These are phyloP conservation scores for Coemansia sp. DNA, from an alignment of 192 early-diverging fungal genomes.

Conservation along the genomic window DNA sequence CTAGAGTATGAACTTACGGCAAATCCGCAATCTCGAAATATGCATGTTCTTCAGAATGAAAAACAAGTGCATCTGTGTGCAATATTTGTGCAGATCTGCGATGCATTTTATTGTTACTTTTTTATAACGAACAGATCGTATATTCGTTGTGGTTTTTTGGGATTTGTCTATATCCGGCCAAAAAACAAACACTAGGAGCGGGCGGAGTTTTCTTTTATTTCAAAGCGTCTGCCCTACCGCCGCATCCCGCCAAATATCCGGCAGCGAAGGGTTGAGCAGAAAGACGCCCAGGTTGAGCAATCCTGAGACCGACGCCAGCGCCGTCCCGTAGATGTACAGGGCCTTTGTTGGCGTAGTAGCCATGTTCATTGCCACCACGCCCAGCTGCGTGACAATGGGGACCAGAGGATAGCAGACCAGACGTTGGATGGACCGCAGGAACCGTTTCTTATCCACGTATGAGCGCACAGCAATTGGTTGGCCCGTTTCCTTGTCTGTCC, in stretches of 20 bases:
- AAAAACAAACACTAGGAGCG: no score
- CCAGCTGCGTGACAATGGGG: slow-evolving; percentile 44
- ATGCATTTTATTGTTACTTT: background rate
- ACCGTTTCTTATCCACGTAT: slow-evolving; percentile 38
- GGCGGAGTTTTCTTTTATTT: slow-evolving; percentile 22
- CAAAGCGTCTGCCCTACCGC: slow-evolving; percentile 12
- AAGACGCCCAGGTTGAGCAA: slow-evolving; percentile 46
- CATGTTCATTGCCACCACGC: slow-evolving; percentile 46
- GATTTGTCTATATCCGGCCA: no score
- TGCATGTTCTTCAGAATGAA: background rate
- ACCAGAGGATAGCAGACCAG: slow-evolving; percentile 47
- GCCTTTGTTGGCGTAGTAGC: slow-evolving; percentile 9
- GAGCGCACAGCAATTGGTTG: slow-evolving; percentile 31
- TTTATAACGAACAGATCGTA: no score
- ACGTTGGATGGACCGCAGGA: slow-evolving; percentile 43
- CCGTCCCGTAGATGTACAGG: slow-evolving; percentile 40
- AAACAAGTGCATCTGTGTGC: no score
- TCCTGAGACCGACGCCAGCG: slow-evolving; percentile 29
- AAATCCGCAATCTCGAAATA: background rate
- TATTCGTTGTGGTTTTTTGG: no score
- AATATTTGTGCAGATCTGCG: no score
- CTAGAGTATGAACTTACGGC: no score
- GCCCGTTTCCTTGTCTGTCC: slow-evolving; percentile 7
- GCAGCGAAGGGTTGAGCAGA: slow-evolving; percentile 49
- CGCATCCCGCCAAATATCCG: slow-evolving; percentile 40